Percentiles rank a stretch among this genome's conserved stretches.
Conservation (phyloP, 2,329 filamentous ascomycete species). For the Plectosphaerella sp. region DNA sequence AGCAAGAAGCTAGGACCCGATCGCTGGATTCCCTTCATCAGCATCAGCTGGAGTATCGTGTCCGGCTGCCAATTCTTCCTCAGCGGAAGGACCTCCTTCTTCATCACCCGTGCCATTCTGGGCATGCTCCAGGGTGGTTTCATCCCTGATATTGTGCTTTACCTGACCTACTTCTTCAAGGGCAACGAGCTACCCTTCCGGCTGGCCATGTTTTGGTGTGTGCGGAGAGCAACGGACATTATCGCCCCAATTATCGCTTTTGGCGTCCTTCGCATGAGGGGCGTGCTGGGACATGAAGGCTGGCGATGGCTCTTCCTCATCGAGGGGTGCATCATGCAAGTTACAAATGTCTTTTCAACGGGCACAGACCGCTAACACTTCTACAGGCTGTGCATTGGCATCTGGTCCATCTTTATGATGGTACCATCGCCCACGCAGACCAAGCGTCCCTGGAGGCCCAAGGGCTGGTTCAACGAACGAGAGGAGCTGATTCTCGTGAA, state of each 20-base stretch:
- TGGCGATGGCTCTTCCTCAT: constrained; percentile 19
- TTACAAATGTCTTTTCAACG: not conserved
- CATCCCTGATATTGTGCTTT: constrained; percentile 25
- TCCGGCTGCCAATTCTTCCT: constrained; percentile 23
- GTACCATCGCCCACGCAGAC: constrained; percentile 30
- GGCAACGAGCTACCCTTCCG: constrained; percentile 18
- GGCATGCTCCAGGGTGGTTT: constrained; percentile 41
- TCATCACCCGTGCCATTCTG: constrained; percentile 31
- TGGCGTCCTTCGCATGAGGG: constrained; percentile 21
- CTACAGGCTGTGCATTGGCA: constrained; percentile 17
- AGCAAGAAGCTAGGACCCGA: constrained; percentile 42
- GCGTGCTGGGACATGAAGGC: constrained; percentile 15
- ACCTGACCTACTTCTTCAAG: constrained; percentile 22
- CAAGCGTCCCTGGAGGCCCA: constrained; percentile 39
- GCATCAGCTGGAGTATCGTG: constrained; percentile 14
- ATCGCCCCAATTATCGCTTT: constrained; percentile 19
- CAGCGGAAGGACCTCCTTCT: constrained; percentile 29
- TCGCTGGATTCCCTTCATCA: constrained; percentile 23
- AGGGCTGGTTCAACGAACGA: constrained; percentile 52
- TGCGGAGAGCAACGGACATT: constrained; percentile 18
- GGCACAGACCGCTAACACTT: not conserved
- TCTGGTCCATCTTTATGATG: constrained; percentile 25
- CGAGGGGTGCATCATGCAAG: constrained; percentile 12
- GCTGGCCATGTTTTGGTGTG: constrained; percentile 19
- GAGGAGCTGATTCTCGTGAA: constrained; percentile 58